A percentile compares a stretch with the other conserved stretches of the same genome.
Evolutionary conservation across 169 alveolate species (phyloP).

Genomic region (Plasmodium adleri): DNA sequence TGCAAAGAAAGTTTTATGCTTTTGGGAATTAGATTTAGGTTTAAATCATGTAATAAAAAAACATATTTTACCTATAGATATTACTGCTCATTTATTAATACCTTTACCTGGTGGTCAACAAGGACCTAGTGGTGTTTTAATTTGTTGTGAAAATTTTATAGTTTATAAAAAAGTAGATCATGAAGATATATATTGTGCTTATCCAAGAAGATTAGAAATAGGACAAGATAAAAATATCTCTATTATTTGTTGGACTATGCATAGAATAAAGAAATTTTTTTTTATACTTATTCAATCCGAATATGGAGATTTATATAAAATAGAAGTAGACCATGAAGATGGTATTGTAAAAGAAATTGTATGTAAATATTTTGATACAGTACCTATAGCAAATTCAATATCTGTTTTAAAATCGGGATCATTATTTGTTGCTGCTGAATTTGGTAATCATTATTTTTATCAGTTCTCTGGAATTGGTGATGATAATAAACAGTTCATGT

Average conservation of each 20-base stretch:
- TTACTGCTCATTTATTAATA: slow-evolving; percentile 93
- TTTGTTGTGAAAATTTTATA: slow-evolving; percentile 96
- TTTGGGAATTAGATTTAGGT: slow-evolving; percentile 99
- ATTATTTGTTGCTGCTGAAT: slow-evolving; percentile 97
- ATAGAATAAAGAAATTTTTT: slow-evolving; percentile 94
- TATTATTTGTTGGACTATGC: slow-evolving; percentile 92
- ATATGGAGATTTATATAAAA: slow-evolving; percentile 95
- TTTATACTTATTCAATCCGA: slow-evolving; percentile 96
- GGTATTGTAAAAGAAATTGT: slow-evolving; percentile 90
- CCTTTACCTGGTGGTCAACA: slow-evolving; percentile 96
- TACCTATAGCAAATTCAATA: slow-evolving; percentile 93
- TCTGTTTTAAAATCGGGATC: slow-evolving; percentile 96
- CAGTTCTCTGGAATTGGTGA: slow-evolving; percentile 88
- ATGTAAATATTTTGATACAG: slow-evolving; percentile 97
- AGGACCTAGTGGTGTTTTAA: slow-evolving; percentile 98
- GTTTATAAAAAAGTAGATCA: slow-evolving; percentile 95
- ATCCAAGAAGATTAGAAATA: slow-evolving; percentile 95
- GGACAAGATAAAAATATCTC: slow-evolving; percentile 90
- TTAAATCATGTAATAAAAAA: slow-evolving; percentile 98
- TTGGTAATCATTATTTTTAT: slow-evolving; percentile 94
- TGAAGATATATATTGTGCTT: slow-evolving; percentile 93
- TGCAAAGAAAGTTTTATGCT: slow-evolving; percentile 90
- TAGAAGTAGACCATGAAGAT: slow-evolving; percentile 90
- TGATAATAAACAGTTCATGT: slow-evolving; percentile 88
- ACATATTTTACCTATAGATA: slow-evolving; percentile 86